phyloP scores from a whole-genome alignment of 2,329 filamentous ascomycete species.

The Arthrobotrys conoides region DNA sequence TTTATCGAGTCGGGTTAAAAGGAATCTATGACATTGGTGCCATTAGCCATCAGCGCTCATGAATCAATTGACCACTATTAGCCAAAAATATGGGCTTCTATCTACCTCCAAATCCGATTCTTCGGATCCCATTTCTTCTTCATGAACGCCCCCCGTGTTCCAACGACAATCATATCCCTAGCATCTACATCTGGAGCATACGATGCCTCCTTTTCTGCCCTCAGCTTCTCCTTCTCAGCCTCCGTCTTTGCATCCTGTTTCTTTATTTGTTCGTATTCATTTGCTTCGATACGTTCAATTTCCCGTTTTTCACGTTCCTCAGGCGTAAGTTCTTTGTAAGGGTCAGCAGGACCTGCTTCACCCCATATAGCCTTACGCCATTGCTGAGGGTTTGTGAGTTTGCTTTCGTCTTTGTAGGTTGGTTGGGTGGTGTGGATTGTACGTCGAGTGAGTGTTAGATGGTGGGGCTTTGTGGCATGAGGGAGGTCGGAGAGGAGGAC shows the following conservation, averaged over 20 bases:
- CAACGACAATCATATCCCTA: conserved; percentile 41
- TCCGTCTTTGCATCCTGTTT: neutral
- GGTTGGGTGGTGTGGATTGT: conserved; percentile 29
- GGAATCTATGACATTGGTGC: conserved; percentile 23
- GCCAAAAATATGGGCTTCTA: neutral
- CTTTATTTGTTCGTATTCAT: conserved; percentile 30
- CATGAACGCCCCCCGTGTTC: conserved; percentile 51
- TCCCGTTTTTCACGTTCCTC: conserved; percentile 51
- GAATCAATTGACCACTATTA: too few species aligned
- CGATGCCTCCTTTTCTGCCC: conserved; percentile 1
- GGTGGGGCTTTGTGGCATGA: conserved; percentile 17
- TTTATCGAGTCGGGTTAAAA: conserved; percentile 21
- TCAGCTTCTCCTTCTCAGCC: conserved; percentile 12
- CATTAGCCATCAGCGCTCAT: neutral
- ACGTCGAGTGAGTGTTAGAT: conserved; percentile 20
- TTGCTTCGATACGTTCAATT: conserved; percentile 34
- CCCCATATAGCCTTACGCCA: conserved; percentile 51
- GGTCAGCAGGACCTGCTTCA: conserved; percentile 43
- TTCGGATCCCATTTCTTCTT: conserved; percentile 52
- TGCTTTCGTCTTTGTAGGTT: conserved; percentile 18
- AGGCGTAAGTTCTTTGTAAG: conserved; percentile 46
- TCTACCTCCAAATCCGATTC: conserved; percentile 45
- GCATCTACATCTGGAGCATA: conserved; percentile 52
- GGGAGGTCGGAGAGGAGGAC: conserved; percentile 43
- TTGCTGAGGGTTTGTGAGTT: conserved; percentile 47